A percentile compares a stretch with the other conserved stretches of the same genome.
These are phyloP conservation scores for Aspergillus piperis DNA, from an alignment of 2,329 filamentous ascomycete genomes.

Conservation along the genomic window DNA sequence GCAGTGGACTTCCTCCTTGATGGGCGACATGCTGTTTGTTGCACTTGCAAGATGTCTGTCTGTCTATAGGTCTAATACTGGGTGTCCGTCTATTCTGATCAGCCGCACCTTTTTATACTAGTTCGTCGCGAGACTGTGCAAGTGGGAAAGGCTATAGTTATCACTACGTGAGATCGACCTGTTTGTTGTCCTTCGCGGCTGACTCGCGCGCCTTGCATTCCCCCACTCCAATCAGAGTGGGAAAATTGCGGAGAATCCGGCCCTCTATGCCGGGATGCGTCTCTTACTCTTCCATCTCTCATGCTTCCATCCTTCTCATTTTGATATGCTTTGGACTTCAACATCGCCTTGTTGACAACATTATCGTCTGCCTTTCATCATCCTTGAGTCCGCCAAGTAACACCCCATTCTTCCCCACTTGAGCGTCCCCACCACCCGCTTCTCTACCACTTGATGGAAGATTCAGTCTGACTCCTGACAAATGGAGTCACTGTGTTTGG, in stretches of 20 bases:
- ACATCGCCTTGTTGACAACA: too few species aligned
- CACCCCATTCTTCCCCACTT: too few species aligned
- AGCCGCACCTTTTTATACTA: not conserved
- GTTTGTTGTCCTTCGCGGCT: not conserved
- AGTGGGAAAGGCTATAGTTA: not conserved
- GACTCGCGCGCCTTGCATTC: not conserved
- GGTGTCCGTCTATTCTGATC: too few species aligned
- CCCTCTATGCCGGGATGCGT: not conserved
- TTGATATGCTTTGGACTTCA: too few species aligned
- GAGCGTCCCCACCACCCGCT: too few species aligned
- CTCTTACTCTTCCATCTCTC: not conserved
- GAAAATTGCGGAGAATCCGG: not conserved
- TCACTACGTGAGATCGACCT: not conserved
- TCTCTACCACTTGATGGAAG: too few species aligned
- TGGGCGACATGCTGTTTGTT: not conserved
- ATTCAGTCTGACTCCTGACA: too few species aligned
- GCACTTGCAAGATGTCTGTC: too few species aligned
- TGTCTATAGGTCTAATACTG: too few species aligned
- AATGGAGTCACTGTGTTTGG: too few species aligned
- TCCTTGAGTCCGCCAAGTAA: too few species aligned
- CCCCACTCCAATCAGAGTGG: not conserved
- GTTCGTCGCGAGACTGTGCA: not conserved
- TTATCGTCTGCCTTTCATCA: too few species aligned
- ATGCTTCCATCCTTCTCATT: not conserved
- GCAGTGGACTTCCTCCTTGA: not conserved